Percentiles rank a stretch among this genome's conserved stretches.
phyloP scores from a whole-genome alignment of 805 yeast species.

The Kodamaea kaohsiungensis region DNA sequence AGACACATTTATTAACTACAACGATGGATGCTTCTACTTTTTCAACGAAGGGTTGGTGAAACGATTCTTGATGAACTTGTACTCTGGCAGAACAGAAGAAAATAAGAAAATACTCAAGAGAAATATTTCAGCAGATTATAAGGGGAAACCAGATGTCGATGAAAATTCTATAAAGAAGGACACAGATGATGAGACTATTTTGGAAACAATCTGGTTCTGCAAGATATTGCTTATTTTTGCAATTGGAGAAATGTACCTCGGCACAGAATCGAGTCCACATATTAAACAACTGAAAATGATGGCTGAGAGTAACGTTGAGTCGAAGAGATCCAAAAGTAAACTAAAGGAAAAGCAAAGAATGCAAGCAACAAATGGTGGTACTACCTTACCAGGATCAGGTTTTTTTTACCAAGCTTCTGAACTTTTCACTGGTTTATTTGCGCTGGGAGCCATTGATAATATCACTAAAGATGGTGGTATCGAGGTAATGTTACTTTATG shows the following conservation, averaged over 20 bases:
- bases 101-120: conserved; percentile 39
- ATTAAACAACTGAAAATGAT: conserved; percentile 40
- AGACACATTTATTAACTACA: conserved; percentile 74
- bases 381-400: conserved; percentile 72
- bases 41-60: conserved; percentile 81
- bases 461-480: conserved; percentile 78
- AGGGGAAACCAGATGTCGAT: conserved; percentile 28
- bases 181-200: conserved; percentile 53
- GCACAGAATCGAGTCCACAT: conserved; percentile 67
- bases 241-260: conserved; percentile 79
- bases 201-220: conserved; percentile 81
- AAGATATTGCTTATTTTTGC: conserved; percentile 73
- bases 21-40: conserved; percentile 83
- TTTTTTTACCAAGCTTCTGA: conserved; percentile 81
- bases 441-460: conserved; percentile 78
- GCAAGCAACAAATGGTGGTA: conserved; percentile 20
- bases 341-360: neutral
- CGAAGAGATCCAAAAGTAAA: conserved; percentile 3
- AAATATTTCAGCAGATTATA: conserved; percentile 23
- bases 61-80: conserved; percentile 61
- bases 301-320: conserved; percentile 8
- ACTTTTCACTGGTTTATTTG: conserved; percentile 71
- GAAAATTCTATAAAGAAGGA: conserved; percentile 46
- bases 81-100: conserved; percentile 48
- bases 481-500: conserved; percentile 72